phyloP scores from a whole-genome alignment of 2,329 filamentous ascomycete species.

The Lasiodiplodia sp. region DNA sequence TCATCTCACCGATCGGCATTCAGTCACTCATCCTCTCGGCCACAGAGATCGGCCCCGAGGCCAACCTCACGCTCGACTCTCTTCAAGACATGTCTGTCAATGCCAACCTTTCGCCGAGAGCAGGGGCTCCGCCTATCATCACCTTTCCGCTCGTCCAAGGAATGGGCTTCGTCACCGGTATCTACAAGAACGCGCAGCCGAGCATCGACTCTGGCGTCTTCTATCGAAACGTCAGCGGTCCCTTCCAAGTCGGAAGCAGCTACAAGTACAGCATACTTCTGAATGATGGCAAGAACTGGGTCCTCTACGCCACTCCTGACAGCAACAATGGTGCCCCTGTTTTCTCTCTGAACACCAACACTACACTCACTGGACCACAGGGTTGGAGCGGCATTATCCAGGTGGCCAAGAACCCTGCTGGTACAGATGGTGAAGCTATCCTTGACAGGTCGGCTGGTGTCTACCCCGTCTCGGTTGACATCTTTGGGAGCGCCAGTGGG shows the following conservation, averaged over 20 bases:
- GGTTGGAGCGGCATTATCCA: constrained; percentile 68
- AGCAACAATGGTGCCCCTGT: constrained; percentile 66
- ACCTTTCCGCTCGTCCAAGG: constrained; percentile 87
- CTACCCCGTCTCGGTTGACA: constrained; percentile 70
- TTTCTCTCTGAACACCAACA: constrained; percentile 72
- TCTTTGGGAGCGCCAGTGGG: constrained; percentile 53
- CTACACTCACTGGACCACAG: constrained; percentile 64
- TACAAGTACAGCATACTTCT: constrained; percentile 78
- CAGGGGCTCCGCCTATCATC: constrained; percentile 60
- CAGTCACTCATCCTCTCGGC: constrained; percentile 85
- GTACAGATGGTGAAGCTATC: constrained; percentile 62
- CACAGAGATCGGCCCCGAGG: constrained; percentile 70
- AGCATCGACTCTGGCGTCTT: constrained; percentile 77
- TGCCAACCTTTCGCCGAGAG: constrained; percentile 69
- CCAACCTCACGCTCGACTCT: constrained; percentile 45
- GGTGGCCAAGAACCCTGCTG: constrained; percentile 76
- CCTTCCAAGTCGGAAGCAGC: constrained; percentile 56
- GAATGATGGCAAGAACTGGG: constrained; percentile 75
- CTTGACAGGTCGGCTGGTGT: constrained; percentile 81
- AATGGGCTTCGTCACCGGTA: constrained; percentile 83
- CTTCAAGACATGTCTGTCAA: constrained; percentile 64
- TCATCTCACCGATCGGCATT: constrained; percentile 82
- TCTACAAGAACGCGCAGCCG: constrained; percentile 76
- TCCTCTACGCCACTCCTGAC: constrained; percentile 75
- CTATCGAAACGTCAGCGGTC: constrained; percentile 67